Evolutionary conservation across 73 alveolate genomes (phyloP).

Genomic region (Effrenium voratum): DNA sequence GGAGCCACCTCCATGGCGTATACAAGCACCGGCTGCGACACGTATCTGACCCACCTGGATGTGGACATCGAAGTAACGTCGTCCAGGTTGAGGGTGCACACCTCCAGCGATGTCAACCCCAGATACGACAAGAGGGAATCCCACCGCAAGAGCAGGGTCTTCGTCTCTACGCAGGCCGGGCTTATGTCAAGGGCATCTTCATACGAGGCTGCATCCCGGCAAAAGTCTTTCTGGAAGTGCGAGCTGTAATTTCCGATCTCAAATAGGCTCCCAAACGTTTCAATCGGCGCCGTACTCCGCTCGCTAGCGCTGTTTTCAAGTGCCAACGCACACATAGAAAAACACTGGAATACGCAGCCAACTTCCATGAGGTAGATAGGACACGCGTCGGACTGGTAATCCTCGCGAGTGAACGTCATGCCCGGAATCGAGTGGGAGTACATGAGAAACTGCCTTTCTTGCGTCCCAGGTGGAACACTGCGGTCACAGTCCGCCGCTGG

Average conservation of each 20-base stretch:
- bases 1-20: neutral
- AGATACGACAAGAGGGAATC: neutral
- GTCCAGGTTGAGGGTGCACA: neutral
- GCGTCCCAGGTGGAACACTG: neutral
- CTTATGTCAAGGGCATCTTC: neutral
- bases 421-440: neutral
- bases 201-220: neutral
- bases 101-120: neutral
- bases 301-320: too few species aligned
- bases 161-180: neutral
- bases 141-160: neutral
- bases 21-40: neutral
- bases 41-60: neutral
- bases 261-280: neutral
- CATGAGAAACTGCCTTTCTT: neutral
- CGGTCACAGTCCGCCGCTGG: neutral
- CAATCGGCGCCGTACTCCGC: neutral
- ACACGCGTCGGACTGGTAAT: neutral
- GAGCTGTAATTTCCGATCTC: neutral
- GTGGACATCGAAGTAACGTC: neutral
- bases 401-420: neutral
- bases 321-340: too few species aligned
- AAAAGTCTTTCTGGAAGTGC: neutral
- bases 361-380: neutral
- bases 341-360: neutral